Evolutionary conservation across 768 basidiomycete species (phyloP).

Genomic region (Lactarius trivialis): DNA sequence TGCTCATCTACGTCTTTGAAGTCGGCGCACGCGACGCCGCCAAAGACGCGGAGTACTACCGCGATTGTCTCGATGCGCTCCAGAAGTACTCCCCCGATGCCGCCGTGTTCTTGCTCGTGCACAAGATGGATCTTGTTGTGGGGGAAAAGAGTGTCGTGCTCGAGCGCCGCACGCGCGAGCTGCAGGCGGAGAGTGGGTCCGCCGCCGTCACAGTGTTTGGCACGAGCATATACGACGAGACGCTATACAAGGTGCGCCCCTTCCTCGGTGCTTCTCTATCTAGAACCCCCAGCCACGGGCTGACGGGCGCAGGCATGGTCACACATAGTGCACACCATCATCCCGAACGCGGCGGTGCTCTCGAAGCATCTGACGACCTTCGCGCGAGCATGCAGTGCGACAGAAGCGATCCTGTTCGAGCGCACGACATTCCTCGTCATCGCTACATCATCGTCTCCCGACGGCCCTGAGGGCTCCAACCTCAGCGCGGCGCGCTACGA

Average conservation of each 20-base stretch:
- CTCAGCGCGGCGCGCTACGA: constrained; percentile 73
- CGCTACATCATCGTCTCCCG: constrained; percentile 60
- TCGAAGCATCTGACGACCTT: constrained; percentile 82
- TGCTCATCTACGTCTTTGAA: constrained; percentile 98
- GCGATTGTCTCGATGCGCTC: constrained; percentile 82
- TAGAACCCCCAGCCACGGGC: background rate
- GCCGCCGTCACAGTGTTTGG: constrained; percentile 68
- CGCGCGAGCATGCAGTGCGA: constrained; percentile 80
- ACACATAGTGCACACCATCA: constrained; percentile 90
- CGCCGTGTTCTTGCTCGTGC: constrained; percentile 81
- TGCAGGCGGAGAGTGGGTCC: constrained; percentile 61
- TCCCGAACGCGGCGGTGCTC: constrained; percentile 89
- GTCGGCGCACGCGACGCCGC: constrained; percentile 78
- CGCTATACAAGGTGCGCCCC: constrained; percentile 73
- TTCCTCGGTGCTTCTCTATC: background rate
- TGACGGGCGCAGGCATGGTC: constrained; percentile 80
- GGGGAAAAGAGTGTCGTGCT: constrained; percentile 54
- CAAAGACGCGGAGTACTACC: constrained; percentile 88
- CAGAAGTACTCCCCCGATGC: constrained; percentile 75
- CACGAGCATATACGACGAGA: constrained; percentile 97
- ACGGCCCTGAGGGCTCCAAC: constrained; percentile 30
- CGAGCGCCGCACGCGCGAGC: constrained; percentile 65
- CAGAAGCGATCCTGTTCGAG: constrained; percentile 94
- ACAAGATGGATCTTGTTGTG: constrained; percentile 95
- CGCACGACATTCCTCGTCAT: constrained; percentile 98